phyloP scores from a whole-genome alignment of 441 rosid genomes.

The Gossypium lobatum region DNA sequence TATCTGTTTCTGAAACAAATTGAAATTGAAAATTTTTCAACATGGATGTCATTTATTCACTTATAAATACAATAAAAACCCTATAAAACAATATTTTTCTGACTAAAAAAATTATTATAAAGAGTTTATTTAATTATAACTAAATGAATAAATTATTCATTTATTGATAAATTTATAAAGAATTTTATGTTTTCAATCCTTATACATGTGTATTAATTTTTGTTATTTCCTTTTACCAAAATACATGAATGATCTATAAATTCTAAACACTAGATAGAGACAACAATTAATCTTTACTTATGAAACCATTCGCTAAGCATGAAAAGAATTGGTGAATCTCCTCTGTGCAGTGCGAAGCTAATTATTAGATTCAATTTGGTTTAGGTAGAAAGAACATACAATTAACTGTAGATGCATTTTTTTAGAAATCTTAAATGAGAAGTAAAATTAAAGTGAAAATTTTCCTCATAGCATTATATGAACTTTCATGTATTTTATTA shows the following conservation, averaged over 20 bases:
- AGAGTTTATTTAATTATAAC: background rate
- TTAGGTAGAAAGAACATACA: background rate
- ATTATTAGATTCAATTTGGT: background rate
- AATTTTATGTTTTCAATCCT: no score
- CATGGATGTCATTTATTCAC: background rate
- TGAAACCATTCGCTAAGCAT: background rate
- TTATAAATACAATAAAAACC: background rate
- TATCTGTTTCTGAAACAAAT: background rate
- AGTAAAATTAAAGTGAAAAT: background rate
- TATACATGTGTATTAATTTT: no score
- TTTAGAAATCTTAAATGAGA: background rate
- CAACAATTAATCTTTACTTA: background rate
- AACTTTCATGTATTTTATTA: background rate
- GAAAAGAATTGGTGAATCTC: background rate
- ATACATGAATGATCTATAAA: no score
- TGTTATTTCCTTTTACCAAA: no score
- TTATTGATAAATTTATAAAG: background rate
- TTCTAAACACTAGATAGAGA: background rate
- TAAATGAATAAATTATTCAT: background rate
- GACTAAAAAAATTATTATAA: background rate
- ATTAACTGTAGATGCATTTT: background rate
- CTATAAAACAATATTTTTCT: background rate
- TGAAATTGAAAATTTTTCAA: background rate
- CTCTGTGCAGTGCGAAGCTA: background rate
- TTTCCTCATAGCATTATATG: background rate